A percentile compares a stretch with the other conserved stretches of the same genome.
Evolutionary conservation across 345 rosid genomes (phyloP).

Genomic region (Eucalyptus tenuipes): DNA sequence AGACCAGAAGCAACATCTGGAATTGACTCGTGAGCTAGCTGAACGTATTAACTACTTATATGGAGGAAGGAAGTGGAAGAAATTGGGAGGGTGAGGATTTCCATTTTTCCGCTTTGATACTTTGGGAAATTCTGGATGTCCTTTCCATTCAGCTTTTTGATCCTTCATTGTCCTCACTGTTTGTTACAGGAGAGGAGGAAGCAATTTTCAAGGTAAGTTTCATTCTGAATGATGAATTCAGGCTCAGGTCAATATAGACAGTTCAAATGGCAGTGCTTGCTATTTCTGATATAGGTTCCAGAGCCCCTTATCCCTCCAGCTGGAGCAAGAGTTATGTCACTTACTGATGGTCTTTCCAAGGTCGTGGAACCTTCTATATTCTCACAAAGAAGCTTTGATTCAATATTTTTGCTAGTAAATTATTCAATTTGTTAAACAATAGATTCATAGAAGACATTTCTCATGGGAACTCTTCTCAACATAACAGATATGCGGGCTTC

Average conservation of each 20-base stretch:
- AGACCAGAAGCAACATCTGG: slow-evolving; percentile 95
- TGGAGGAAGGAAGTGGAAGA: slow-evolving; percentile 98
- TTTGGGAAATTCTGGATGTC: background rate
- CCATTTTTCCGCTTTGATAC: background rate
- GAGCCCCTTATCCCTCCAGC: slow-evolving; percentile 80
- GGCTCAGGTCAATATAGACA: background rate
- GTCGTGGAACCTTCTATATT: slow-evolving; percentile 6
- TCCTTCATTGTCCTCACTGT: slow-evolving; percentile 1
- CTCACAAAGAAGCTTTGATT: background rate
- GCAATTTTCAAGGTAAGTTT: slow-evolving; percentile 58
- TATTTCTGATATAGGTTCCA: slow-evolving; percentile 46
- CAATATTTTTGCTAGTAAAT: background rate
- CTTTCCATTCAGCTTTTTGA: background rate
- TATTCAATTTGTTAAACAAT: background rate
- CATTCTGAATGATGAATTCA: background rate
- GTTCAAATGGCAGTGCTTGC: background rate
- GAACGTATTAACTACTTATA: slow-evolving; percentile 68
- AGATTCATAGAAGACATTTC: background rate
- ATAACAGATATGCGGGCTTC: background rate
- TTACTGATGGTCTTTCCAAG: slow-evolving; percentile 89
- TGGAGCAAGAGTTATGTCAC: slow-evolving; percentile 91
- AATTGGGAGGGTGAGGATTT: slow-evolving; percentile 69
- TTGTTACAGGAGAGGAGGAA: slow-evolving; percentile 57
- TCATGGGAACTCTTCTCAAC: background rate
- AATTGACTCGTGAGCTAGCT: slow-evolving; percentile 82